Base-by-base conservation (phyloP, 106 monocot genomes). In the Vanilla planifolia region DNA sequence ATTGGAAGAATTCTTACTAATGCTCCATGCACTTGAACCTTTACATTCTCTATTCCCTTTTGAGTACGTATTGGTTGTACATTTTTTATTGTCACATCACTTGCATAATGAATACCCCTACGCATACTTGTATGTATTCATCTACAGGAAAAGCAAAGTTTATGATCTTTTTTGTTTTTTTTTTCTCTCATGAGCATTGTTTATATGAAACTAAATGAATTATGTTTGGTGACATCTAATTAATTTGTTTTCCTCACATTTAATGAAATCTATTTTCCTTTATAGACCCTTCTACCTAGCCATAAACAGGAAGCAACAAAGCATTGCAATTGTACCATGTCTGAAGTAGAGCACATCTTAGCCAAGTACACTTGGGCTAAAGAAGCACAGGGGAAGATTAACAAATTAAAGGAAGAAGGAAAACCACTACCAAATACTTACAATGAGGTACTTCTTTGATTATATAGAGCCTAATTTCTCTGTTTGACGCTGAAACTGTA, bases 281-380 rank as follows among this genome's bases (percentile, higher is more conserved):
- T 79, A 61, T 67, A 98, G 98, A 92, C 73, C 66, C 74, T 98
- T 64, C 70, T 77, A 79, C 70, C 47, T 63, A 88, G 37, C 63
- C 92, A 92, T 65, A 98, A 98, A 56, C 75, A 72, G 6, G 85
- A 82, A 72, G 98, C 98, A 51, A 69, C 82, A 25, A 84, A 77
- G 63, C 80, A 98, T 40, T 98, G 98, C 40, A 88, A 82, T 47
- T 98, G 98, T 68, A 92, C 98, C 8, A 67, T 92, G 19, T 67
- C 88, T 55, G 98, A 98, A 9, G 92, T 98, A 37, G 98, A 98
- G 71, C 79, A 92, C 71, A 65, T 82, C 37, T 55, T 98, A 62
- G 73, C 98, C 3, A 98, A 92, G 68, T 98, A 81, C 35, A 64
- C 66, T 32, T 98, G 98, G 98, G 98, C 98, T 16, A 98, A 85